These are phyloP conservation scores for Seiridium unicorne DNA, from an alignment of 2,329 filamentous ascomycete species.

Conservation along the genomic window DNA sequence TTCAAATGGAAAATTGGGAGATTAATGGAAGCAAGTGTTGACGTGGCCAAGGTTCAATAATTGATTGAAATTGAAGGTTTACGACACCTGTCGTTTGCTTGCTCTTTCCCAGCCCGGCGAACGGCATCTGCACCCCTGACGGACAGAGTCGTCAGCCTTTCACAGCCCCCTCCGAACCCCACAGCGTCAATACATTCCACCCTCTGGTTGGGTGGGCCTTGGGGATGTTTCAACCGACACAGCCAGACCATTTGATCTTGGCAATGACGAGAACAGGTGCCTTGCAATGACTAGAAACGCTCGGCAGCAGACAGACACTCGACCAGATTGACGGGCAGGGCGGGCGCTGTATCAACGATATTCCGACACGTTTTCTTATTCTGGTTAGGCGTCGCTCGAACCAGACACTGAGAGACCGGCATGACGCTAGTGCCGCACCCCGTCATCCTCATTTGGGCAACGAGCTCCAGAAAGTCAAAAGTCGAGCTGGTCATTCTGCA, in stretches of 20 bases:
- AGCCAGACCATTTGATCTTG: background rate
- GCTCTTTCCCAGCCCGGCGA: background rate
- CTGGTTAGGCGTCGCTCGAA: too few species aligned
- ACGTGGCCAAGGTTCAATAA: background rate
- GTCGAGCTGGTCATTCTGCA: background rate
- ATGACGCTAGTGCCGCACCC: too few species aligned
- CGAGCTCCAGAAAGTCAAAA: too few species aligned
- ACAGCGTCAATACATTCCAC: background rate
- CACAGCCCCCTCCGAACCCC: background rate
- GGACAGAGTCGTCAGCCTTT: background rate
- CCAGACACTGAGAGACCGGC: too few species aligned
- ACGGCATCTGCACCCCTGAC: background rate
- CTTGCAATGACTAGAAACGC: too few species aligned
- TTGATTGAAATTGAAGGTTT: background rate
- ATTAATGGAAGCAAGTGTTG: background rate
- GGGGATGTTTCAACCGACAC: background rate
- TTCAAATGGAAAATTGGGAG: background rate
- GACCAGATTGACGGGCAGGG: too few species aligned
- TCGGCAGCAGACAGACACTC: too few species aligned
- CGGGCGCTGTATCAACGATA: too few species aligned
- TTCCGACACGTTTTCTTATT: too few species aligned
- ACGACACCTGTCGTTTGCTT: slow-evolving; percentile 4
- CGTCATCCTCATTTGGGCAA: too few species aligned
- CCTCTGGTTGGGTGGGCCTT: background rate
- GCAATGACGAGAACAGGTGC: too few species aligned